phyloP scores from a whole-genome alignment of 208 protist genomes.

The Leishmania turanica region DNA sequence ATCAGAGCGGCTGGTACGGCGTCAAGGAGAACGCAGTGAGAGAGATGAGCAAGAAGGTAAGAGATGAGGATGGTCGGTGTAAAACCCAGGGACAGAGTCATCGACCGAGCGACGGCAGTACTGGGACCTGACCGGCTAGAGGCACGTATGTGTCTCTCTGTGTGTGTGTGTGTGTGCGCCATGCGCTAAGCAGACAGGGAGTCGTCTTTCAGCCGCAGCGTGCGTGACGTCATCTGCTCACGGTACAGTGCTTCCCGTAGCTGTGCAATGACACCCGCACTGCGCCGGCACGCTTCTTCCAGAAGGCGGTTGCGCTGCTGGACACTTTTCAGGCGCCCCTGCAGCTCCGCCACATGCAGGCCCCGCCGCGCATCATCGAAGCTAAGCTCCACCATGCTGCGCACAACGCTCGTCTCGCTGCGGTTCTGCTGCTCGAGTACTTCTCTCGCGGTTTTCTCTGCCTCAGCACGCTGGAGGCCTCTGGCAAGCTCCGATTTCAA shows the following conservation, averaged over 20 bases:
- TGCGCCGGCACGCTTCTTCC: constrained; percentile 56
- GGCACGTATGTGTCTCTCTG: not conserved
- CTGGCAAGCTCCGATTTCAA: constrained; percentile 8
- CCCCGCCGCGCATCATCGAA: constrained; percentile 19
- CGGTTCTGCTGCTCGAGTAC: constrained; percentile 24
- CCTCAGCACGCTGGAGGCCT: constrained; percentile 8
- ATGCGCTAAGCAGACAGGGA: not conserved
- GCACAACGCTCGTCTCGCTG: constrained; percentile 17
- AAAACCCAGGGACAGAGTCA: not conserved
- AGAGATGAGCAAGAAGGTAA: constrained; percentile 6
- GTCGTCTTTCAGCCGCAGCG: constrained; percentile 12
- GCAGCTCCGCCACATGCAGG: constrained; percentile 11
- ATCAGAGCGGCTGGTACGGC: not conserved
- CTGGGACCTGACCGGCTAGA: not conserved
- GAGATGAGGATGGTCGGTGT: not conserved
- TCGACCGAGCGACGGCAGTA: not conserved
- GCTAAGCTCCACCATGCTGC: constrained; percentile 27
- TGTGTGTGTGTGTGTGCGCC: not conserved
- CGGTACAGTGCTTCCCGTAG: constrained; percentile 61
- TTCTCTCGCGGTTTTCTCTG: constrained; percentile 15
- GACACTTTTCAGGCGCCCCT: constrained; percentile 12
- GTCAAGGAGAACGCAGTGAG: constrained; percentile 9
- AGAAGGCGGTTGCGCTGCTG: constrained; percentile 42
- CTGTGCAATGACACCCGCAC: constrained; percentile 60
- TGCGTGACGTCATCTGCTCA: constrained; percentile 29